Evolutionary conservation across 2,329 filamentous ascomycete species (phyloP).

Genomic region (Beauveria brongniartii): DNA sequence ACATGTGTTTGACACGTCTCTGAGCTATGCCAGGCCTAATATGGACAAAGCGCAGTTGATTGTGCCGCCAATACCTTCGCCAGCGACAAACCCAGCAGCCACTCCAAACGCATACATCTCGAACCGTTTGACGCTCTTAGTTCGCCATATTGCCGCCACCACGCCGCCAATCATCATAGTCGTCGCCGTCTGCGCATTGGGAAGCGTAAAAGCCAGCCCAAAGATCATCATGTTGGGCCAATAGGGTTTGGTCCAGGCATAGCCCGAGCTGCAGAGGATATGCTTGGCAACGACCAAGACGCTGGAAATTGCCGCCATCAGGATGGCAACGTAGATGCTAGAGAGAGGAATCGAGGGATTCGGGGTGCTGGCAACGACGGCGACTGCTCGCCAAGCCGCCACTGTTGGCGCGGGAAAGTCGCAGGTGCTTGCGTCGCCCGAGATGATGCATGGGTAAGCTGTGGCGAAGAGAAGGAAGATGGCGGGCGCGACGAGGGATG

Average conservation of each 20-base stretch:
- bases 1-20: neutral
- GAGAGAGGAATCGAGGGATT: constrained; percentile 5
- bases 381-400: constrained; percentile 6
- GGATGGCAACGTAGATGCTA: constrained; percentile 1
- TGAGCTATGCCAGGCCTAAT: neutral
- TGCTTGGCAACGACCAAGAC: neutral
- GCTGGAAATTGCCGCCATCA: neutral
- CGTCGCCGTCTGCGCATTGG: constrained; percentile 7
- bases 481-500: constrained; percentile 8
- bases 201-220: constrained; percentile 9
- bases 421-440: neutral
- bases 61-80: constrained; percentile 8
- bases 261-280: neutral
- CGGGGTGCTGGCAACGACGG: constrained; percentile 6
- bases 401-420: constrained; percentile 10
- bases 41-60: constrained; percentile 9
- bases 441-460: constrained; percentile 10
- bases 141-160: constrained; percentile 1
- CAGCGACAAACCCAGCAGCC: constrained; percentile 8
- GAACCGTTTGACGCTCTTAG: neutral
- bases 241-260: neutral
- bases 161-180: constrained; percentile 10
- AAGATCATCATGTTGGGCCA: constrained; percentile 13
- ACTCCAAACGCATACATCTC: constrained; percentile 10
- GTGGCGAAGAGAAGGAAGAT: constrained; percentile 9